Percentiles rank a stretch among this genome's conserved stretches.
phyloP scores from a whole-genome alignment of 2,329 filamentous ascomycete species.

The Penicillium nordicum region DNA sequence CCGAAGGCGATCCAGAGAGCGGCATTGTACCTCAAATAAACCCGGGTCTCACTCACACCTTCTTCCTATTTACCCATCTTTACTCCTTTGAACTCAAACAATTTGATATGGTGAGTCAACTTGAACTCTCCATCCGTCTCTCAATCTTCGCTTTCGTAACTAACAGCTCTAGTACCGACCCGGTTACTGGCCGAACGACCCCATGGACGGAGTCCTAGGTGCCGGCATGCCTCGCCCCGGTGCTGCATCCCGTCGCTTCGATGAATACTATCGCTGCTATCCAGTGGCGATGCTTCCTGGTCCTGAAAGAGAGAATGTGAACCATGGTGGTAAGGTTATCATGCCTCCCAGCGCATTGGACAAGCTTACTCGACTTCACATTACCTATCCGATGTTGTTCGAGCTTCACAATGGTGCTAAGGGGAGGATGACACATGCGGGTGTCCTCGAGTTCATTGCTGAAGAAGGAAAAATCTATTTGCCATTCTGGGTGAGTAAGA shows the following conservation, averaged over 20 bases:
- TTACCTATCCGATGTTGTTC: constrained; percentile 96
- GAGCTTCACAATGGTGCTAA: constrained; percentile 88
- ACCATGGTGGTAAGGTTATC: constrained; percentile 96
- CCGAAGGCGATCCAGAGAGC: constrained; percentile 23
- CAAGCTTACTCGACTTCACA: constrained; percentile 92
- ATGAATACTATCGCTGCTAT: constrained; percentile 98
- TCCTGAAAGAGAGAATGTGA: constrained; percentile 80
- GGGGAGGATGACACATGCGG: constrained; percentile 79
- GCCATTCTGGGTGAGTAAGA: constrained; percentile 74
- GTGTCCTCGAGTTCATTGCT: constrained; percentile 94
- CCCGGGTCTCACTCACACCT: not conserved
- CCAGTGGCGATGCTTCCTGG: constrained; percentile 92
- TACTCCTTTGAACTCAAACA: not conserved
- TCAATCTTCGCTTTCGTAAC: constrained; percentile 2
- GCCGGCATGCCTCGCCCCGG: constrained; percentile 51
- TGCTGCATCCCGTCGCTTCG: constrained; percentile 70
- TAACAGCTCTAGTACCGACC: constrained; percentile 41
- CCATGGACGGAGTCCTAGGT: constrained; percentile 53
- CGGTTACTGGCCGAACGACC: constrained; percentile 53
- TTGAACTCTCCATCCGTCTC: not conserved
- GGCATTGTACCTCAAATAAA: constrained; percentile 5
- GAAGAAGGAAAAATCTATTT: constrained; percentile 96
- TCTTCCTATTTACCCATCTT: not conserved
- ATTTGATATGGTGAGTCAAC: constrained; percentile 26
- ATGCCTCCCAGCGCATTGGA: constrained; percentile 94